Base-by-base conservation (phyloP, 2,329 filamentous ascomycete species). In the Neonectria hederae region DNA sequence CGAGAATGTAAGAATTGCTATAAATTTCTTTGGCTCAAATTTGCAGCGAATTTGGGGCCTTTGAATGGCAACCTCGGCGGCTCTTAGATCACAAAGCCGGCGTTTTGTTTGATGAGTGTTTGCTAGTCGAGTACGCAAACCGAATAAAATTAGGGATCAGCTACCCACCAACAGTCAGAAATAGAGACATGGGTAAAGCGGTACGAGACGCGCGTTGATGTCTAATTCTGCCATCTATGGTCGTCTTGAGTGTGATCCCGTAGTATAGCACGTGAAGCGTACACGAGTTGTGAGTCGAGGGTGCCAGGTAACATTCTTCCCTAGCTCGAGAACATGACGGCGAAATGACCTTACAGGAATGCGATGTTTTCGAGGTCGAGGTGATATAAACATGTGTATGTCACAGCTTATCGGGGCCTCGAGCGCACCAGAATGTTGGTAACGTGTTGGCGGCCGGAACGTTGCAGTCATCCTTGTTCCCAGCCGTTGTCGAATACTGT, bases 71-170 rank as follows among this genome's bases (percentile, higher is more conserved):
- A 35, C 2, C 17, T 46, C 22, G 30, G 32, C 19, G 2, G 21
- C 24, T 46, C 43, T 62, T 42, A 40, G 40, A 57, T 13, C 45
- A 45, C 26, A 57, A 43, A 46, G 26, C 38, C 17, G 40, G 13
- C 17, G 46, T 30, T 35, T 38, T 52, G 61, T 63, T 62, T 62
- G 59, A 46, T 40, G 35, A 22, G 43, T 45, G 59, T 62, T 63
- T 63, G 61, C 55, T 55, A 28, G 13, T 52, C 24, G 51, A 35
- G 35, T 13, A 49, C 28, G 32, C 42, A 59, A 63, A 42, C 55
- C 26, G 21, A 35, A 43, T 9, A 22, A 26, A 7, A 43, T 32
- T 35, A 17, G 26, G 43, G 43, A 51, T 22, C 26, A 54, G 28
- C 26, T 43, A 49, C 49, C 55, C 40, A 19, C n/a, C n/a, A 51